phyloP scores from a whole-genome alignment of 306 rosid genomes.

The Casuarina equisetifolia region DNA sequence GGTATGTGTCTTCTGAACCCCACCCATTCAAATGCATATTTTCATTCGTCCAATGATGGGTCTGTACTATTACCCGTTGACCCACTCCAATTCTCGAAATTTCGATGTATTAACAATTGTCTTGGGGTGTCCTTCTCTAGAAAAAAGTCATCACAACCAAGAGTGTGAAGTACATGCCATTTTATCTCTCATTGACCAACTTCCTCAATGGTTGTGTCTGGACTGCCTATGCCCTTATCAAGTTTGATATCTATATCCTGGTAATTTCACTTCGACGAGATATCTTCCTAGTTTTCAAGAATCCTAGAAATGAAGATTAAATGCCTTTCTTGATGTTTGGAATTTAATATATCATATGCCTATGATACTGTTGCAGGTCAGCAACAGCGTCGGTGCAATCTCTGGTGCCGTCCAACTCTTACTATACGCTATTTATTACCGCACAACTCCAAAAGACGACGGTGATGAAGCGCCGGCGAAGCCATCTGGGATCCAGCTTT shows the following conservation, averaged over 20 bases:
- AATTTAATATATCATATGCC: neutral
- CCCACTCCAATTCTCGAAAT: neutral
- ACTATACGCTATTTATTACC: constrained; percentile 42
- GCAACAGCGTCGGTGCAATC: constrained; percentile 65
- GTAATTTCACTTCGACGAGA: constrained; percentile 22
- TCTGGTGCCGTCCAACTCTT: constrained; percentile 56
- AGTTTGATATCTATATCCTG: constrained; percentile 56
- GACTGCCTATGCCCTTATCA: constrained; percentile 77
- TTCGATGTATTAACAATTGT: neutral
- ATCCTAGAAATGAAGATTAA: neutral
- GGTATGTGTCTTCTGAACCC: constrained; percentile 35
- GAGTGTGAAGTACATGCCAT: constrained; percentile 82
- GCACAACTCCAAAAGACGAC: constrained; percentile 8
- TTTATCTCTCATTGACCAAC: constrained; percentile 64
- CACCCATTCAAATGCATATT: too few relatives aligned
- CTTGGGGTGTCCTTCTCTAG: constrained; percentile 25
- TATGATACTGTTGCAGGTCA: constrained; percentile 43
- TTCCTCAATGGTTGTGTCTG: constrained; percentile 66
- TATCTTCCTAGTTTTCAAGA: neutral
- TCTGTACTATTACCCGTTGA: neutral
- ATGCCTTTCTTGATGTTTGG: neutral
- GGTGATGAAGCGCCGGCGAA: constrained; percentile 5
- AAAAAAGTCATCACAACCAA: constrained; percentile 54
- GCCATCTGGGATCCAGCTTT: constrained; percentile 37
- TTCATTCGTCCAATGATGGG: too few relatives aligned